Evolutionary conservation across 2,329 filamentous ascomycete species (phyloP).

Genomic region (Thelonectria blattea): DNA sequence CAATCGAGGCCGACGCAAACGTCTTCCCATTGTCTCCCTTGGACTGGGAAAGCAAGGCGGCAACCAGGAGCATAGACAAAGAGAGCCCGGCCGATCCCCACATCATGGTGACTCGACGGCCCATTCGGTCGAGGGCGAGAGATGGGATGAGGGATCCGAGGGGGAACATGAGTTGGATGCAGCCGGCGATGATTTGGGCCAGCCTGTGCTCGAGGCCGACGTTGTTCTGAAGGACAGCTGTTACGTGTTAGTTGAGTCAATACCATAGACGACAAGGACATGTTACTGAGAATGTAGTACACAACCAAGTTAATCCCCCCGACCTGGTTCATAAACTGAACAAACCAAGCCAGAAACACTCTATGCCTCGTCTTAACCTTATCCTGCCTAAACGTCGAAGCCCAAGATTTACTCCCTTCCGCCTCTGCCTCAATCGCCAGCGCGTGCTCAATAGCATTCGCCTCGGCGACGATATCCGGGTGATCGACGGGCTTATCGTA

Average conservation of each 20-base stretch:
- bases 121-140: slow-evolving; percentile 45
- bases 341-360: slow-evolving; percentile 25
- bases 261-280: no score
- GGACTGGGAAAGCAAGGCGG: slow-evolving; percentile 21
- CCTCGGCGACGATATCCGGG: slow-evolving; percentile 43
- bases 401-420: slow-evolving; percentile 41
- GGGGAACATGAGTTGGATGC: slow-evolving; percentile 46
- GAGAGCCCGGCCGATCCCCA: slow-evolving; percentile 40
- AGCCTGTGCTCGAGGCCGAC: slow-evolving; percentile 26
- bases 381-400: slow-evolving; percentile 41
- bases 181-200: slow-evolving; percentile 45
- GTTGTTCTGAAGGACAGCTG: slow-evolving; percentile 22
- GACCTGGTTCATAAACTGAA: slow-evolving; percentile 47
- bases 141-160: slow-evolving; percentile 46
- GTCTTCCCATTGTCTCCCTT: slow-evolving; percentile 16
- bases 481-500: slow-evolving; percentile 48
- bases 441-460: slow-evolving; percentile 47
- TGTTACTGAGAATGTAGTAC: slow-evolving; percentile 42
- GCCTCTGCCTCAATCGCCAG: slow-evolving; percentile 46
- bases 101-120: slow-evolving; percentile 50
- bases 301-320: slow-evolving; percentile 55
- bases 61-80: slow-evolving; percentile 27
- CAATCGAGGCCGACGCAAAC: slow-evolving; percentile 23
- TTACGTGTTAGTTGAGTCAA: background rate
- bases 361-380: slow-evolving; percentile 24